Percentiles rank a stretch among this genome's conserved stretches.
phyloP scores from a whole-genome alignment of 805 yeast species.

The Hanseniaspora singularis region DNA sequence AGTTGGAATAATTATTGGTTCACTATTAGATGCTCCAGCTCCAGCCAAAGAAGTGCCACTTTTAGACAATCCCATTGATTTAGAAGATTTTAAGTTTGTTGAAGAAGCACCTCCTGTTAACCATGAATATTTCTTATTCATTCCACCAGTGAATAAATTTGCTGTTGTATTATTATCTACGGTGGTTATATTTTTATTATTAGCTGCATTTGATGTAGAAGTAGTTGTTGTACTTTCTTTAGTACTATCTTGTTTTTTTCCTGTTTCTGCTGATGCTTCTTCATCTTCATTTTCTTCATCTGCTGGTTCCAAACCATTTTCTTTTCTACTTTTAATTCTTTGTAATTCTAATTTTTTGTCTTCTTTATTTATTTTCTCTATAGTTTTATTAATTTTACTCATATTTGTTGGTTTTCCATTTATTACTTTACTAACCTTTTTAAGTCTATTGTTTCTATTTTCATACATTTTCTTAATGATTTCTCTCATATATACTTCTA shows the following conservation, averaged over 20 bases:
- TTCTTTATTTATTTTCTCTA: constrained; percentile 11
- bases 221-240: neutral
- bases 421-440: constrained; percentile 9
- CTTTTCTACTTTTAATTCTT: constrained; percentile 14
- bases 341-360: constrained; percentile 8
- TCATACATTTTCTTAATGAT: constrained; percentile 13
- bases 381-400: constrained; percentile 3
- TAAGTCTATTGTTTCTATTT: constrained; percentile 10
- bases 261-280: neutral
- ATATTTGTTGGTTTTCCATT: constrained; percentile 13
- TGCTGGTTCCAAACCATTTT: constrained; percentile 4
- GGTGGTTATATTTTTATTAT: neutral
- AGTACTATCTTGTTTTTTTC: no score
- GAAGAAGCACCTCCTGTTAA: constrained; percentile 7
- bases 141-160: constrained; percentile 14
- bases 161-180: constrained; percentile 14
- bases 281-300: neutral
- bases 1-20: neutral
- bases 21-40: no score
- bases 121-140: constrained; percentile 16
- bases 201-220: neutral
- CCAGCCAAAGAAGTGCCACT: neutral
- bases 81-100: neutral
- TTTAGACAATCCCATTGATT: neutral
- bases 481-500: constrained; percentile 13